Evolutionary conservation across 2,329 filamentous ascomycete species (phyloP), one percentile per base, ranked within the genome.

Genomic region (Aureobasidium mangrovei): DNA sequence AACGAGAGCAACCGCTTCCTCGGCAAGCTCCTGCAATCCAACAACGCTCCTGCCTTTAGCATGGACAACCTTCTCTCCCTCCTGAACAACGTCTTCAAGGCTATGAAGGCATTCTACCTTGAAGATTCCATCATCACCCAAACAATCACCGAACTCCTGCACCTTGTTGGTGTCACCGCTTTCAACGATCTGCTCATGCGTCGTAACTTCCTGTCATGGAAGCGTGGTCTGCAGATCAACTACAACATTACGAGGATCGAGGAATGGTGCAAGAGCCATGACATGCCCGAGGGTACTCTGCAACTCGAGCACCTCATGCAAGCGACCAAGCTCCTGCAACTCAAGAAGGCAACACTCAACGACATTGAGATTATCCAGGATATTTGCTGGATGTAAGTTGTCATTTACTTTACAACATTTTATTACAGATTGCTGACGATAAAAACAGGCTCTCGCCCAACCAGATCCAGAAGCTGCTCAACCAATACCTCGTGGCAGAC

Each of bases 361-460:
- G 93, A 98, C 66, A 98, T 98, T 65, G 93, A 98, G 74, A 98
- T 98, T 65, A 98, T 98, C 65, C 93, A 98, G 75, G 93, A 98
- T 69, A 98, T 98, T 64, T 98, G 93, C 80, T 97, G 91, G 91
- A 97, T 97, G 91, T 94, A 75, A 83, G 88, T 81, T 45, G 39
- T 41, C n/a, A 61, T 49, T 54, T 48, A 18, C 27, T 41, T 12
- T 2, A 27, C 3, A 24, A 2, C 27, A 24, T 4, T 5, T 18
- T 5, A 18, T 28, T 8, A 12, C 10, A 10, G n/a, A 1, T 49
- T 29, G 39, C 57, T 60, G 27, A 56, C 49, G n/a, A n/a, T 3
- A 9, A 8, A 29, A 31, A 18, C 35, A 93, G 88, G 88, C 81
- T 98, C 52, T 96, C 91, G 1, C 93, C 93, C 51, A 97, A 96